Conservation (phyloP, 75 land plant genomes). For the Pinus albicaulis region DNA sequence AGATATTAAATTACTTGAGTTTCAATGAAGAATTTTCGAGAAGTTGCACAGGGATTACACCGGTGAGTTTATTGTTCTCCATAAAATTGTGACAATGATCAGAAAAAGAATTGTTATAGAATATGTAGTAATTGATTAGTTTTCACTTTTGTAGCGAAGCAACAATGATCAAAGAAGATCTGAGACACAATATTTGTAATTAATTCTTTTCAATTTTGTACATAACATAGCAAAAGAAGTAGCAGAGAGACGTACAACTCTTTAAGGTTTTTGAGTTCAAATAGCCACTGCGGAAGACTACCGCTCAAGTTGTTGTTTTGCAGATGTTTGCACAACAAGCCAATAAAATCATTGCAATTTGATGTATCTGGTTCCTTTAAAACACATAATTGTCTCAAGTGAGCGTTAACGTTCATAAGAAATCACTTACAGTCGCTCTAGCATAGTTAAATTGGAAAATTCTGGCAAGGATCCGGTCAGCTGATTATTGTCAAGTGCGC, state of each 20-base stretch:
- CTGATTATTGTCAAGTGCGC: background rate
- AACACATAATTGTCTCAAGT: background rate
- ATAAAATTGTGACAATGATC: no score
- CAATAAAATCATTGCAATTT: background rate
- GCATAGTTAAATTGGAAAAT: background rate
- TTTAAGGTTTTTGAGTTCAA: background rate
- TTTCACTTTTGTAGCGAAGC: no score
- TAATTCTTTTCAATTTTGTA: no score
- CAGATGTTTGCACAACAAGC: background rate
- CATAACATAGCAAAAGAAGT: no score
- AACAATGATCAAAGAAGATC: no score
- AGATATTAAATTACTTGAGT: no score
- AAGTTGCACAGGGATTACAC: no score
- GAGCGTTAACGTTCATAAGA: background rate
- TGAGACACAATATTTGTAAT: no score
- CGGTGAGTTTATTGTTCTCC: no score
- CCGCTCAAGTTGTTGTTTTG: slow-evolving; percentile 4
- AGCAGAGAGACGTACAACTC: background rate
- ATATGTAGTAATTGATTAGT: no score
- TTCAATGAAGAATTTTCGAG: no score
- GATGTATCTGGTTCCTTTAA: background rate
- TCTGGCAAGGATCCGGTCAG: background rate
- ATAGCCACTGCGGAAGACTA: background rate
- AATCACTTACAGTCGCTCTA: background rate
- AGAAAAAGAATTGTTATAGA: no score